Percentiles rank a stretch among this genome's conserved stretches.
Evolutionary conservation across 2,329 filamentous ascomycete genomes (phyloP).

Genomic region (Cladophialophora carrionii): DNA sequence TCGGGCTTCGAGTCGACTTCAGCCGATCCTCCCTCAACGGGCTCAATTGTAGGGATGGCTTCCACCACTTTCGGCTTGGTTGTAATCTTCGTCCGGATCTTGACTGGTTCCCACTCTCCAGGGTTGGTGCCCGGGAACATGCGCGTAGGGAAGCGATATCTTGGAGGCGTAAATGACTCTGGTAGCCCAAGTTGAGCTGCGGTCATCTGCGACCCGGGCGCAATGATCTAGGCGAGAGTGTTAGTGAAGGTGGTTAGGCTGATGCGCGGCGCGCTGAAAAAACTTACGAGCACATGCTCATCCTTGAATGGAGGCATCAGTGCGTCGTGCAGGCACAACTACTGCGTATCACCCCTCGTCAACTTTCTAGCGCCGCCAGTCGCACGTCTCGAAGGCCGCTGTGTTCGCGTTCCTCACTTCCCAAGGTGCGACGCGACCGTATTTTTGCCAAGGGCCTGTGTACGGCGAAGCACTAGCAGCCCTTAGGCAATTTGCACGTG

Average conservation of each 20-base stretch:
- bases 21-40: neutral
- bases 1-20: slow-evolving; percentile 7
- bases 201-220: slow-evolving; percentile 79
- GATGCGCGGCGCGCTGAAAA: neutral
- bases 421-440: slow-evolving; percentile 5
- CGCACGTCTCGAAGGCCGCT: neutral
- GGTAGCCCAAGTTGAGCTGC: slow-evolving; percentile 87
- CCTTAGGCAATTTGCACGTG: neutral
- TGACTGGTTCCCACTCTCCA: slow-evolving; percentile 79
- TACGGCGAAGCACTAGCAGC: neutral
- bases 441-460: neutral
- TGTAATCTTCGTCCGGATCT: slow-evolving; percentile 63
- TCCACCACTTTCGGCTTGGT: slow-evolving; percentile 38
- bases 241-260: slow-evolving; percentile 16
- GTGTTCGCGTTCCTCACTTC: slow-evolving; percentile 5
- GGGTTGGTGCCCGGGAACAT: slow-evolving; percentile 83
- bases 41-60: slow-evolving; percentile 12
- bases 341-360: slow-evolving; percentile 11
- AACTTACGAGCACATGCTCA: slow-evolving; percentile 55
- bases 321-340: slow-evolving; percentile 14
- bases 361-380: slow-evolving; percentile 7
- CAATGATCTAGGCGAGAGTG: slow-evolving; percentile 50
- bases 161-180: slow-evolving; percentile 89
- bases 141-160: slow-evolving; percentile 81
- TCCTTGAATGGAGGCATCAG: slow-evolving; percentile 57